Evolutionary conservation across 2,329 filamentous ascomycete genomes (phyloP).

Genomic region (Neonectria faginata): DNA sequence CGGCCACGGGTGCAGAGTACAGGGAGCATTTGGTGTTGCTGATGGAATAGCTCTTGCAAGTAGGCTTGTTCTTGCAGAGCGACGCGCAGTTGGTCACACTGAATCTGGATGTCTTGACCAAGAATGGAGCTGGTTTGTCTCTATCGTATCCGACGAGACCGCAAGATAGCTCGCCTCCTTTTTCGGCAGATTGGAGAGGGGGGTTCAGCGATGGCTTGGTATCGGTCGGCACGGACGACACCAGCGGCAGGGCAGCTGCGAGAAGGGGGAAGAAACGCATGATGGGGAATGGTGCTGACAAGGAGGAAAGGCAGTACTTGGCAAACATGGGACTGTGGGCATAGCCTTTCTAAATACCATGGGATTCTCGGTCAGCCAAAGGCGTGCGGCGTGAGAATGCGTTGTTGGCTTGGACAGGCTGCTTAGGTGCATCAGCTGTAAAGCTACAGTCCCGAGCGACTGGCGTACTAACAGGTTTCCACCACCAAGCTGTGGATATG

Average conservation of each 20-base stretch:
- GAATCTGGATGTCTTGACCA: neutral
- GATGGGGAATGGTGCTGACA: neutral
- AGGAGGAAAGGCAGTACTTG: neutral
- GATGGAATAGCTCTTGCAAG: neutral
- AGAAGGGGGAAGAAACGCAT: neutral
- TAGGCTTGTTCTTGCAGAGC: neutral
- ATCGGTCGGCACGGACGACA: neutral
- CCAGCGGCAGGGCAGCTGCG: neutral
- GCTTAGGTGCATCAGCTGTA: too few species aligned
- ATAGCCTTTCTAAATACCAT: neutral
- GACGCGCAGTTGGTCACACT: neutral
- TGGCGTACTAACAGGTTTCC: too few species aligned
- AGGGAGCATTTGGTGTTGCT: neutral
- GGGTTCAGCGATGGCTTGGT: neutral
- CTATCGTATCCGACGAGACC: neutral
- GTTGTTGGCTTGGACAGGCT: too few species aligned
- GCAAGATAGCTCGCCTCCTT: neutral
- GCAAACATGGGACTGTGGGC: neutral
- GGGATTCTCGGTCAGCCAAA: too few species aligned
- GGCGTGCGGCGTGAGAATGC: too few species aligned
- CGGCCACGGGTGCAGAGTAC: neutral
- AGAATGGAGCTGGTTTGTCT: neutral
- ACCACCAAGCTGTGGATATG: too few species aligned
- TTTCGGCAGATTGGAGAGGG: neutral
- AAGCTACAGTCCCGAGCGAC: too few species aligned